These are phyloP conservation scores for Colletotrichum filicis DNA, from an alignment of 2,329 filamentous ascomycete species.

Conservation along the genomic window DNA sequence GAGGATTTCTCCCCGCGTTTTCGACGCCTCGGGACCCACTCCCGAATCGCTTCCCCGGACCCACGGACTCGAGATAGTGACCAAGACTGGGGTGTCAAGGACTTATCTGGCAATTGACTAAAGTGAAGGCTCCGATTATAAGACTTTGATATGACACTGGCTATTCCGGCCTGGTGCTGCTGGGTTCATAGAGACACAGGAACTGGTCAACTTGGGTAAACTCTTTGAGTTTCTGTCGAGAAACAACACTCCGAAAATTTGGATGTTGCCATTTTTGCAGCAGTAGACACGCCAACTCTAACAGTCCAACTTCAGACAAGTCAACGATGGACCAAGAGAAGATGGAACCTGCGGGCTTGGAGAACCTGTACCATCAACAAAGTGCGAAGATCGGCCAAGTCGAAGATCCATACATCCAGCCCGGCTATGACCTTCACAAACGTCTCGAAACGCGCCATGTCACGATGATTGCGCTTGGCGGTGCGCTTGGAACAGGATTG, in stretches of 20 bases:
- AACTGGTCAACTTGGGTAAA: neutral
- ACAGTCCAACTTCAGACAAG: neutral
- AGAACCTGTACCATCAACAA: neutral
- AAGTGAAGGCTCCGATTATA: too few species aligned
- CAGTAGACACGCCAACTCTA: too few species aligned
- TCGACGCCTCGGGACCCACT: conserved; percentile 9
- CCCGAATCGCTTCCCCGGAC: conserved; percentile 16
- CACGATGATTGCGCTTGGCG: conserved; percentile 51
- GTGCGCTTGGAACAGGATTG: conserved; percentile 52
- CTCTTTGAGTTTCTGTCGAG: neutral
- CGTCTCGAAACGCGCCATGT: conserved; percentile 43
- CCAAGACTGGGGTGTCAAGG: neutral
- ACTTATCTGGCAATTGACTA: neutral
- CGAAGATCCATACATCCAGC: conserved; percentile 3
- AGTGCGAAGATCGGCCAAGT: conserved; percentile 19
- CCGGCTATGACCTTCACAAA: conserved; percentile 21
- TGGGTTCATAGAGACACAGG: too few species aligned
- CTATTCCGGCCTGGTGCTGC: neutral
- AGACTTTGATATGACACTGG: neutral
- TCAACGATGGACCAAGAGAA: conserved; percentile 16
- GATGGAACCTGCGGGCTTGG: neutral
- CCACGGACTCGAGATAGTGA: conserved; percentile 10
- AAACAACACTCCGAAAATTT: neutral
- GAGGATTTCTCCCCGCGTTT: conserved; percentile 15
- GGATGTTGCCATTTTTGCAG: neutral